Evolutionary conservation across 1,284 basidiomycete genomes (phyloP).

Genomic region (Irpex sp.): DNA sequence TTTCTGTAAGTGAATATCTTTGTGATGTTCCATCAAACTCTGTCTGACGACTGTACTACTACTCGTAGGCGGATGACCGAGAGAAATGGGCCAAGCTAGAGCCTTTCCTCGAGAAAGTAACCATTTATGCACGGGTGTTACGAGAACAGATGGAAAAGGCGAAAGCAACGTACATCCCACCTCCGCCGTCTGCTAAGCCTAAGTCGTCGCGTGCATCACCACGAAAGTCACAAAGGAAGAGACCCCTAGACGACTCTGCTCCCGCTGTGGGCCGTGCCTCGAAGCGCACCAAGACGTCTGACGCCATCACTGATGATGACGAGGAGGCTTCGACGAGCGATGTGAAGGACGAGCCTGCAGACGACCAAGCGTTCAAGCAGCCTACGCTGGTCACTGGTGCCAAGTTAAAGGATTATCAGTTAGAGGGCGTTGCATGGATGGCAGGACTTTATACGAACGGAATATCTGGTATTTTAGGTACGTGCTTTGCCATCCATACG

Average conservation of each 20-base stretch:
- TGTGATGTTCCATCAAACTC: neutral
- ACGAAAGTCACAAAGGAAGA: conserved; percentile 3
- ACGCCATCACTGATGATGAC: conserved; percentile 20
- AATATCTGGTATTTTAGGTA: conserved; percentile 88
- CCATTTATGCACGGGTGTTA: conserved; percentile 53
- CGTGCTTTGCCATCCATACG: conserved; percentile 18
- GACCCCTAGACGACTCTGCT: conserved; percentile 8
- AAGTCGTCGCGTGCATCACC: conserved; percentile 2
- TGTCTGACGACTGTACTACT: neutral
- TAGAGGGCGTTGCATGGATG: conserved; percentile 97
- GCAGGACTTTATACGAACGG: conserved; percentile 89
- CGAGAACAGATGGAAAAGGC: conserved; percentile 57
- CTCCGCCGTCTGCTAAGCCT: neutral
- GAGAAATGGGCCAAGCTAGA: conserved; percentile 46
- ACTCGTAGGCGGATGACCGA: conserved; percentile 35
- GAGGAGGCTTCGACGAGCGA: conserved; percentile 17
- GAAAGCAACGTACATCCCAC: conserved; percentile 18
- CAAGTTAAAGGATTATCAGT: conserved; percentile 84
- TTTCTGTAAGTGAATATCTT: conserved; percentile 6
- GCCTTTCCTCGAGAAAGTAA: conserved; percentile 58
- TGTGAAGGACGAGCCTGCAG: conserved; percentile 26
- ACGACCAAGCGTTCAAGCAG: conserved; percentile 47
- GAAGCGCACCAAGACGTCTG: conserved; percentile 22
- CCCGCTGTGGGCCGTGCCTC: conserved; percentile 13
- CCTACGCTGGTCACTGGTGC: conserved; percentile 82